These are phyloP conservation scores for Yamadazyma spencermartinsiae DNA, from an alignment of 1,139 yeast genomes.

Conservation along the genomic window DNA sequence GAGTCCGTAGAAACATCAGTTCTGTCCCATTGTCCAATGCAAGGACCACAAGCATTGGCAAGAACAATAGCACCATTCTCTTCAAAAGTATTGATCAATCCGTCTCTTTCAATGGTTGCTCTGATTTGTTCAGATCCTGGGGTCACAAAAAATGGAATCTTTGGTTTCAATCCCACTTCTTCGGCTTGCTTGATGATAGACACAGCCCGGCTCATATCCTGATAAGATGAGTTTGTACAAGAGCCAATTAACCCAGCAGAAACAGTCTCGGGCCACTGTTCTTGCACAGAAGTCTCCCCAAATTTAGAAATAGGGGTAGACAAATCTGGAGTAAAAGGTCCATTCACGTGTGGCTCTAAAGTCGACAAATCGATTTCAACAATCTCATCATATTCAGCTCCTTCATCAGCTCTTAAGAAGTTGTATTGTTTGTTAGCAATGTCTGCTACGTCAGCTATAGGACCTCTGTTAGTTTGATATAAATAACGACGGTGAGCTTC, in stretches of 20 bases:
- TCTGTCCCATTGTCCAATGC: constrained; percentile 99
- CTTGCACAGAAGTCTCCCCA: constrained; percentile 59
- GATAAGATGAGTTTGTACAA: constrained; percentile 96
- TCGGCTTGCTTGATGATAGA: constrained; percentile 85
- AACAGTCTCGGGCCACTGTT: constrained; percentile 79
- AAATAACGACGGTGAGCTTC: constrained; percentile 83
- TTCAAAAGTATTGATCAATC: constrained; percentile 75
- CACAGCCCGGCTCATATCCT: constrained; percentile 95
- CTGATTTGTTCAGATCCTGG: constrained; percentile 99
- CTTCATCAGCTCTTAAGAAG: constrained; percentile 75
- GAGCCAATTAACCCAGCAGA: constrained; percentile 95
- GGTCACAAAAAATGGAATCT: constrained; percentile 88
- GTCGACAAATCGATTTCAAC: constrained; percentile 74
- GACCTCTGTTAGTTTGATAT: constrained; percentile 75
- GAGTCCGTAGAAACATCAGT: constrained; percentile 61
- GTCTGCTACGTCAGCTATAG: constrained; percentile 78
- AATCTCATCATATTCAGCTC: constrained; percentile 80
- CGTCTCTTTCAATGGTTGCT: constrained; percentile 96
- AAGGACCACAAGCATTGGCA: constrained; percentile 98
- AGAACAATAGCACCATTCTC: constrained; percentile 86
- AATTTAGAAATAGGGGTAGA: constrained; percentile 81
- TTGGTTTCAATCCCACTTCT: constrained; percentile 83
- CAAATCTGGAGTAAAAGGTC: constrained; percentile 94
- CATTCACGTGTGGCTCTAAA: constrained; percentile 88
- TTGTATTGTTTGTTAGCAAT: constrained; percentile 59